Evolutionary conservation across 2,329 filamentous ascomycete genomes (phyloP), one percentile per base, ranked within the genome.

Genomic region (Pezicula carpinea): DNA sequence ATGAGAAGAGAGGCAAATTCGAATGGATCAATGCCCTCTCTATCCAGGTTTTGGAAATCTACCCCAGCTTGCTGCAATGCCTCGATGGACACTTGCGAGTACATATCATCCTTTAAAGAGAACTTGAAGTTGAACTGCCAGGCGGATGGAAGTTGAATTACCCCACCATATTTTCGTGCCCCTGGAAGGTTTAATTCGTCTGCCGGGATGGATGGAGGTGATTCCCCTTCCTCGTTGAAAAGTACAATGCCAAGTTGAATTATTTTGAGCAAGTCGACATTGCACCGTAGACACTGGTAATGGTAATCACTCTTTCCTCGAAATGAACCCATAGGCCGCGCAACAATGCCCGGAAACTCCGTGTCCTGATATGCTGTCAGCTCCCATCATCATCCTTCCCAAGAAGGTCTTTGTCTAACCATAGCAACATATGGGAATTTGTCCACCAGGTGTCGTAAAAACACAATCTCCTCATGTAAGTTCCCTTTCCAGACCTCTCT

Each of bases 91-190:
- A 90, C 87, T 64, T 96, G 87, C 53, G 95, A 93, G 70, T 95
- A 97, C 93, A 99, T 99, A 69, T 99, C 93, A 33, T 92, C 83
- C 56, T 93, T 87, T 8, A 96, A 76, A 1, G 89, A 93, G 68
- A 97, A 99, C 59, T 91, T 86, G 70, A 99, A 99, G 74, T 99
- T 97, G 77, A 99, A 99, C 59, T 96, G 92, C 93, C 93, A 99
- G 15, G 92, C 95, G 64, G 87, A 95, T 14, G 89, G 92, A 49
- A 89, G 83, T 41, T 79, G 76, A 40, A 58, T 53, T 45, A 58
- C 60, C 48, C 51, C 56, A 31, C 73, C 69, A 53, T 78, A 76
- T 21, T 57, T 61, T 47, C 60, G 57, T 69, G 67, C 53, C 71
- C 53, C 55, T 33, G 49, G 38, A 3, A 48, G 51, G 69, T 36